These are phyloP conservation scores for Geosmithia flava DNA, from an alignment of 2,329 filamentous ascomycete species.

Conservation along the genomic window DNA sequence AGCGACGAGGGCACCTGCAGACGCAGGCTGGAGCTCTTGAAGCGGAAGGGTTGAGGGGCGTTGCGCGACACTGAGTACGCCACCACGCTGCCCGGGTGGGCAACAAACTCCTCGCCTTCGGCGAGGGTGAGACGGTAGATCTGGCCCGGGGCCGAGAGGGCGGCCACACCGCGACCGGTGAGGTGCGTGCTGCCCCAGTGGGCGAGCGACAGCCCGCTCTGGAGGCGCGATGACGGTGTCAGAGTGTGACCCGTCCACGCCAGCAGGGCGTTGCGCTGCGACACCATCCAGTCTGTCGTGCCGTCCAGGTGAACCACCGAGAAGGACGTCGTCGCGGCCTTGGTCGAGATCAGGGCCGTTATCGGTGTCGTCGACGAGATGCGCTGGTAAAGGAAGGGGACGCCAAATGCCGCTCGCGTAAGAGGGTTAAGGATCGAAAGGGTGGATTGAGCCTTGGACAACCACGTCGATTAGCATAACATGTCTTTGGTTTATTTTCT, in stretches of 20 bases:
- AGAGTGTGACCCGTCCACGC: conserved; percentile 94
- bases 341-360: conserved; percentile 79
- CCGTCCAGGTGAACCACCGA: conserved; percentile 83
- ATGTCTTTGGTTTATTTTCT: too few relatives aligned
- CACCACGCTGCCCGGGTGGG: conserved; percentile 82
- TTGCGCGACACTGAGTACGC: conserved; percentile 72
- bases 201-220: conserved; percentile 60
- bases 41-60: conserved; percentile 72
- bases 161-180: conserved; percentile 77
- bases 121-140: conserved; percentile 75
- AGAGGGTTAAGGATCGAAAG: conserved; percentile 79
- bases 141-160: conserved; percentile 75
- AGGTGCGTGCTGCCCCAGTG: conserved; percentile 88
- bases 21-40: conserved; percentile 63
- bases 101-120: conserved; percentile 79
- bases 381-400: conserved; percentile 91
- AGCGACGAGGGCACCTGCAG: conserved; percentile 62
- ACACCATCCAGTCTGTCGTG: conserved; percentile 87
- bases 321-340: conserved; percentile 76
- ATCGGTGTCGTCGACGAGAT: conserved; percentile 80
- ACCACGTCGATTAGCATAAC: background rate
- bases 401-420: conserved; percentile 64
- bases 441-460: conserved; percentile 65
- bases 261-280: conserved; percentile 77
- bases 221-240: conserved; percentile 61